These are phyloP conservation scores for Theileria sp. DNA, from an alignment of 169 alveolate species.

Conservation along the genomic window DNA sequence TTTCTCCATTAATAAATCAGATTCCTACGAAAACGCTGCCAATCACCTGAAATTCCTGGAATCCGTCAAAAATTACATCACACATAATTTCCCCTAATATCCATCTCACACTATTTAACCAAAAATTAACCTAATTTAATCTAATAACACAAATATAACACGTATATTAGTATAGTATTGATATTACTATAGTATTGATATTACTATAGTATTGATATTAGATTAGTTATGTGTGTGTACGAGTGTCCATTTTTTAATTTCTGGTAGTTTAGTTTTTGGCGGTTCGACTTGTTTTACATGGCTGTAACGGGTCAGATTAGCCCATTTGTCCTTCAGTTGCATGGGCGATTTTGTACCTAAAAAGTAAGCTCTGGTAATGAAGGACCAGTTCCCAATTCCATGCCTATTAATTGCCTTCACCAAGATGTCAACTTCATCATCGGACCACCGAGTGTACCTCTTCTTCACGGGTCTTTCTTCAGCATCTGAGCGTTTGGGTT, in stretches of 20 bases:
- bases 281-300: conserved; percentile 26
- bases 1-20: conserved; percentile 13
- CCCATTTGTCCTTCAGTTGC: conserved; percentile 68
- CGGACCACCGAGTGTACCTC: conserved; percentile 31
- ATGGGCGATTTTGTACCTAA: conserved; percentile 34
- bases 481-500: too few relatives aligned
- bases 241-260: conserved; percentile 13
- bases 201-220: background rate
- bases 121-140: too few relatives aligned
- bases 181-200: too few relatives aligned
- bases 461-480: background rate
- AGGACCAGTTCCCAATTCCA: conserved; percentile 60
- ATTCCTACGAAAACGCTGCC: background rate
- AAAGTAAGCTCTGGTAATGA: conserved; percentile 36
- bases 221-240: background rate
- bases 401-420: conserved; percentile 47
- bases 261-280: background rate
- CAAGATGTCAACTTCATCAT: conserved; percentile 31
- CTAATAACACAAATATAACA: too few relatives aligned
- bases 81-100: too few relatives aligned
- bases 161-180: too few relatives aligned
- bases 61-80: conserved; percentile 38
- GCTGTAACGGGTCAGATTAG: conserved; percentile 44
- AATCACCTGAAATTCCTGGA: conserved; percentile 45
- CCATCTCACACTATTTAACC: too few relatives aligned